phyloP scores from a whole-genome alignment of 1,284 basidiomycete genomes.

The Ganoderma lingzhi region DNA sequence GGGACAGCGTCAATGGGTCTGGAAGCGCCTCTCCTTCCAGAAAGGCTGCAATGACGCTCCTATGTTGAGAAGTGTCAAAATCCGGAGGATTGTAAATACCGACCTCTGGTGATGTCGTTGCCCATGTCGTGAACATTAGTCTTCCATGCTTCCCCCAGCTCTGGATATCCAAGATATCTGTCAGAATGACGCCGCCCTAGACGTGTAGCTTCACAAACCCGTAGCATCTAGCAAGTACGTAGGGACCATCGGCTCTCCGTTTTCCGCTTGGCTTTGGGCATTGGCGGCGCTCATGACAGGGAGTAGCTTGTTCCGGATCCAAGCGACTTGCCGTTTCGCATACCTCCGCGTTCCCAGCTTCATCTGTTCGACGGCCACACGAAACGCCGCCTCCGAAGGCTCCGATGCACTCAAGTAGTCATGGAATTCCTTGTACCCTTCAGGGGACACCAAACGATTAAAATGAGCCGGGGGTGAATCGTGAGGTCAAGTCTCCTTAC shows the following conservation, averaged over 20 bases:
- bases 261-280: conserved; percentile 33
- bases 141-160: conserved; percentile 67
- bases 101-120: conserved; percentile 52
- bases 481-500: conserved; percentile 49
- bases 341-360: conserved; percentile 92
- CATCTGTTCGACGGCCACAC: conserved; percentile 77
- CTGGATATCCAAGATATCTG: conserved; percentile 43
- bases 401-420: conserved; percentile 59
- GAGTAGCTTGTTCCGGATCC: conserved; percentile 92
- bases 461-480: neutral
- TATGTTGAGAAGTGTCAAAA: conserved; percentile 9
- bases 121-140: conserved; percentile 61
- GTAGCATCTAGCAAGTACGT: conserved; percentile 81
- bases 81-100: conserved; percentile 2
- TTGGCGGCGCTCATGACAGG: conserved; percentile 73
- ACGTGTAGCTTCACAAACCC: conserved; percentile 51
- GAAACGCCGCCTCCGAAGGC: conserved; percentile 56
- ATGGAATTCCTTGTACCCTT: conserved; percentile 93
- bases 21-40: conserved; percentile 60
- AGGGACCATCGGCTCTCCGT: conserved; percentile 41
- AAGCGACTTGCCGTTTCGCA: conserved; percentile 90
- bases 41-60: conserved; percentile 59
- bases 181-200: conserved; percentile 3
- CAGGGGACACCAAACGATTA: neutral
- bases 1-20: conserved; percentile 65